Conservation (phyloP, 163 green algal genomes). For the Scenedesmus sp. region DNA sequence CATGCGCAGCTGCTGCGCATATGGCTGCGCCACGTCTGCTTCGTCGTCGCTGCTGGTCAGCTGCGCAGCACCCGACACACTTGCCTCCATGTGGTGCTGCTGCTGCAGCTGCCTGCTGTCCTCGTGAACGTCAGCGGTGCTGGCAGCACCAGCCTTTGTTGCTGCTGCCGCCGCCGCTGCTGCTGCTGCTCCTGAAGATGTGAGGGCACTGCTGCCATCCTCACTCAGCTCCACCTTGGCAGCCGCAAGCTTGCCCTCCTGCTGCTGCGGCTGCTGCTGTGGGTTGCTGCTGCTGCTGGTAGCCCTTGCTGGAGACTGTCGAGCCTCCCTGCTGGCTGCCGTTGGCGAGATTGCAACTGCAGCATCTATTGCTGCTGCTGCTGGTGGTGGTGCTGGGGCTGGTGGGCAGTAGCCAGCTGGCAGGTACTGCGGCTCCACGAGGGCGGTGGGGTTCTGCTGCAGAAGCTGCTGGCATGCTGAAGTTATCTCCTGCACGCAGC, state of each 20-base stretch:
- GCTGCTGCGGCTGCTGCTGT: background rate
- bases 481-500: background rate
- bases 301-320: background rate
- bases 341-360: background rate
- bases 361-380: background rate
- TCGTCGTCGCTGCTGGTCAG: background rate
- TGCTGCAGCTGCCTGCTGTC: background rate
- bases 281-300: background rate
- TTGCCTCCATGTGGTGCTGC: background rate
- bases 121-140: background rate
- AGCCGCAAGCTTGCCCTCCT: background rate
- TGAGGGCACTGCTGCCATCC: background rate
- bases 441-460: background rate
- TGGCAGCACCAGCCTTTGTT: background rate
- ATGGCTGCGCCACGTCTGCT: background rate
- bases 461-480: conserved; percentile 1
- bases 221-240: background rate
- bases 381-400: background rate
- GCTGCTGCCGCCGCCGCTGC: background rate
- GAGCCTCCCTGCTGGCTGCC: background rate
- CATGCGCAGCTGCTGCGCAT: background rate
- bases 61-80: background rate
- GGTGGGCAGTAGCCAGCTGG: conserved; percentile 3
- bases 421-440: background rate
- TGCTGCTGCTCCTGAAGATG: background rate